These are phyloP conservation scores for Entamoeba invadens DNA, from an alignment of 208 protist genomes.

Conservation along the genomic window DNA sequence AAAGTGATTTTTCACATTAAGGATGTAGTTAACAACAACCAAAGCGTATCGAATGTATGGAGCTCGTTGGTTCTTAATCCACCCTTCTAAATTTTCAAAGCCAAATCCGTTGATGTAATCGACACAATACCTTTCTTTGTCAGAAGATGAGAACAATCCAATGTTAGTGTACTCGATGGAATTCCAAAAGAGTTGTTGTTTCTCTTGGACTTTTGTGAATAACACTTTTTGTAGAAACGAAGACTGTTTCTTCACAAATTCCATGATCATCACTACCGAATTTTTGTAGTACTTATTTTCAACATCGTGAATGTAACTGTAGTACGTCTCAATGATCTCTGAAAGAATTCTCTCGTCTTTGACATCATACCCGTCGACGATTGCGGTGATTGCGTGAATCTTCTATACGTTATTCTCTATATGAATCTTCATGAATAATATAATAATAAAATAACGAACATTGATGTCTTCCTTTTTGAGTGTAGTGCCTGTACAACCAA, in stretches of 20 bases:
- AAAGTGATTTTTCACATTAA: background rate
- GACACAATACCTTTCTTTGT: background rate
- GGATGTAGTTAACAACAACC: background rate
- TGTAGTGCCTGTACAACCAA: no score
- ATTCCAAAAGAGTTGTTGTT: background rate
- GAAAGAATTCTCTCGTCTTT: background rate
- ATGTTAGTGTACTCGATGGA: background rate
- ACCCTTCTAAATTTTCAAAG: background rate
- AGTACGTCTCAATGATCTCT: background rate
- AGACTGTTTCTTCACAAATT: background rate
- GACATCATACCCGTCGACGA: background rate
- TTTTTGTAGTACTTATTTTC: background rate
- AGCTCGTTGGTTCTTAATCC: background rate
- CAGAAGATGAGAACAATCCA: background rate
- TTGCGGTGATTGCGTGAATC: background rate
- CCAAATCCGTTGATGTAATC: background rate
- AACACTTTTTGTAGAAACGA: background rate
- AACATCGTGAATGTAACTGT: background rate
- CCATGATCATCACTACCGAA: background rate
- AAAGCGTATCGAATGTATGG: background rate
- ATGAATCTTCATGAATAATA: no score
- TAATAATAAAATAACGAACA: no score
- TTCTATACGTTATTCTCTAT: background rate
- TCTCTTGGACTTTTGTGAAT: background rate
- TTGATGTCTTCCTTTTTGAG: no score